Conservation (phyloP, 768 basidiomycete genomes). For the Exidia glandulosa region DNA sequence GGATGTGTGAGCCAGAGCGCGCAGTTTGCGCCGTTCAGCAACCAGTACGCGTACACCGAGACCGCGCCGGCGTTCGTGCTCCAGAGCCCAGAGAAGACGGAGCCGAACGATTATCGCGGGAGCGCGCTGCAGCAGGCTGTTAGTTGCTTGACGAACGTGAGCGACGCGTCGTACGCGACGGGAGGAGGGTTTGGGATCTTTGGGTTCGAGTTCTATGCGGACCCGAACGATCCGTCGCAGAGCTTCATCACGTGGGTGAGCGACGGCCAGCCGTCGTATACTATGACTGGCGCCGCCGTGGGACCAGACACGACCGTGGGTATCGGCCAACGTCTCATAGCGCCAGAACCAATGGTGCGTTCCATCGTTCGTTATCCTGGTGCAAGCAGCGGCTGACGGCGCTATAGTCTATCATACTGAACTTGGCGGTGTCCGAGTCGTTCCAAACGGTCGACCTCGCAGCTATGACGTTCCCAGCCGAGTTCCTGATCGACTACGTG, state of each 20-base stretch:
- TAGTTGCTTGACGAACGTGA: constrained; percentile 49
- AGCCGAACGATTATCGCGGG: constrained; percentile 58
- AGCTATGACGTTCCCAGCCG: constrained; percentile 63
- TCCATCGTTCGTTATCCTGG: constrained; percentile 1
- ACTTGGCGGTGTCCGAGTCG: constrained; percentile 66
- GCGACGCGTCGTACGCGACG: constrained; percentile 46
- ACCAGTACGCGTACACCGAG: constrained; percentile 50
- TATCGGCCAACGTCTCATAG: constrained; percentile 54
- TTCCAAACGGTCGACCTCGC: constrained; percentile 68
- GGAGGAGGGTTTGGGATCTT: constrained; percentile 40
- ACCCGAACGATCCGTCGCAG: constrained; percentile 53
- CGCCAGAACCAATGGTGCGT: constrained; percentile 90
- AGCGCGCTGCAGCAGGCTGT: constrained; percentile 65
- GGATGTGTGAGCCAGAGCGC: constrained; percentile 51
- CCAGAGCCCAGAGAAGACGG: constrained; percentile 38
- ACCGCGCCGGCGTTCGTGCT: constrained; percentile 40
- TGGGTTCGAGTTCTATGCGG: constrained; percentile 70
- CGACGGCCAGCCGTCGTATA: constrained; percentile 60
- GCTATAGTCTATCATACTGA: constrained; percentile 67
- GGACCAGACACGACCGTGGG: constrained; percentile 48
- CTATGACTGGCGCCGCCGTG: constrained; percentile 48
- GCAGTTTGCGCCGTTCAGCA: constrained; percentile 73
- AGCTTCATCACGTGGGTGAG: constrained; percentile 83
- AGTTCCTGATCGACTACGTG: constrained; percentile 84
- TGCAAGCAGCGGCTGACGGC: neutral